Percentiles rank a stretch among this genome's conserved stretches.
phyloP scores from a whole-genome alignment of 805 yeast species.

The Candida endomychidarum region DNA sequence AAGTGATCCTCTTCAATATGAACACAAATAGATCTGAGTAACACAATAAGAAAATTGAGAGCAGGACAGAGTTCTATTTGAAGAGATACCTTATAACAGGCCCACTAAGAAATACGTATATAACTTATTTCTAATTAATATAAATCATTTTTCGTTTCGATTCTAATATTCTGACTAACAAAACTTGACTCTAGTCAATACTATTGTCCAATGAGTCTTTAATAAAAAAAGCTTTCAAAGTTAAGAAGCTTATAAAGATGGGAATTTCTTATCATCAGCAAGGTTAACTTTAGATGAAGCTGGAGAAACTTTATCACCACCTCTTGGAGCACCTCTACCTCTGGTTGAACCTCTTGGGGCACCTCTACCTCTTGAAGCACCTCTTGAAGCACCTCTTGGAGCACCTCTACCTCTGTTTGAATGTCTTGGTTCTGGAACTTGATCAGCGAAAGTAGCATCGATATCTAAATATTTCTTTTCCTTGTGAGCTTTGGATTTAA shows the following conservation, averaged over 20 bases:
- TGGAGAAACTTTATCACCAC: slow-evolving; percentile 9
- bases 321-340: slow-evolving; percentile 17
- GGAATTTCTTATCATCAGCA: slow-evolving; percentile 65
- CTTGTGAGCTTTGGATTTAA: slow-evolving; percentile 73
- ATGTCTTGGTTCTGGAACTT: slow-evolving; percentile 31
- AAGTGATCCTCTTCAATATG: neutral
- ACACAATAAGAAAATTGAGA: too few species aligned
- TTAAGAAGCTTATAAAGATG: slow-evolving; percentile 48
- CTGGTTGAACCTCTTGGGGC: slow-evolving; percentile 20
- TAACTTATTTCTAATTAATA: slow-evolving; percentile 7
- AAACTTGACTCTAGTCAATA: neutral
- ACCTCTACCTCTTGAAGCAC: slow-evolving; percentile 21
- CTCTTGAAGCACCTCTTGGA: slow-evolving; percentile 24
- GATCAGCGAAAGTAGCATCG: slow-evolving; percentile 69
- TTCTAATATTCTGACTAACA: slow-evolving; percentile 5
- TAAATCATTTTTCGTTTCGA: slow-evolving; percentile 8
- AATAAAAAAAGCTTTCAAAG: neutral
- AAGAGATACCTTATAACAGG: too few species aligned
- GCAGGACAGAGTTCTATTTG: too few species aligned
- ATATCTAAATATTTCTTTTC: slow-evolving; percentile 77
- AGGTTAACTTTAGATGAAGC: slow-evolving; percentile 33
- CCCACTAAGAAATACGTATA: too few species aligned
- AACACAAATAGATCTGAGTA: neutral
- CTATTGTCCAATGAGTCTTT: neutral
- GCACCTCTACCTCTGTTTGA: slow-evolving; percentile 24